A percentile compares a stretch with the other conserved stretches of the same genome.
Conservation (phyloP, 805 yeast genomes). For the Clavispora fructus region DNA sequence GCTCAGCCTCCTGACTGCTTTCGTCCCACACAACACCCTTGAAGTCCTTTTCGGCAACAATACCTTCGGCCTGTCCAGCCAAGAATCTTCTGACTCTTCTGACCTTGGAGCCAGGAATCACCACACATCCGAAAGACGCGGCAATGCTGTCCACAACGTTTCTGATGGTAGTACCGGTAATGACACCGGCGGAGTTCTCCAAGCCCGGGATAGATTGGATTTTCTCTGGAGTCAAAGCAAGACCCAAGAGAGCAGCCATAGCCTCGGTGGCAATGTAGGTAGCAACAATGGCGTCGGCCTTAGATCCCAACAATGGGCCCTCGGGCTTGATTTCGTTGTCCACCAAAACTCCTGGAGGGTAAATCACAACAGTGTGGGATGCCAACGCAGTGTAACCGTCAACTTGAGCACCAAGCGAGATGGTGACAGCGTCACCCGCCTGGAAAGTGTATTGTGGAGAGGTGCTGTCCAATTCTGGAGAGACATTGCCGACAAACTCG, state of each 20-base stretch:
- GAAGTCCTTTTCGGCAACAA: slow-evolving; percentile 86
- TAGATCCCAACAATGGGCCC: slow-evolving; percentile 77
- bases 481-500: slow-evolving; percentile 69
- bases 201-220: slow-evolving; percentile 33
- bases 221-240: slow-evolving; percentile 71
- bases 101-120: slow-evolving; percentile 89
- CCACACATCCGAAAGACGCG: slow-evolving; percentile 71
- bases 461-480: slow-evolving; percentile 77
- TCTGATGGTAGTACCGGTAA: slow-evolving; percentile 71
- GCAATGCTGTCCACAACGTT: slow-evolving; percentile 81
- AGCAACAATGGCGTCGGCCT: slow-evolving; percentile 89
- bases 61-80: slow-evolving; percentile 92
- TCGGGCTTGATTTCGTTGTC: slow-evolving; percentile 42
- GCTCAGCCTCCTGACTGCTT: slow-evolving; percentile 63
- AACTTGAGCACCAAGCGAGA: slow-evolving; percentile 83
- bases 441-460: slow-evolving; percentile 39
- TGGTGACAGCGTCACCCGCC: slow-evolving; percentile 82
- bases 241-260: slow-evolving; percentile 69
- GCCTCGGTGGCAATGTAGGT: slow-evolving; percentile 86
- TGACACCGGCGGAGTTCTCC: slow-evolving; percentile 18
- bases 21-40: slow-evolving; percentile 91
- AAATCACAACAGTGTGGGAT: slow-evolving; percentile 82
- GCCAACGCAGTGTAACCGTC: slow-evolving; percentile 91
- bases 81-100: slow-evolving; percentile 89
- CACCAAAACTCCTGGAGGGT: slow-evolving; percentile 53